phyloP scores from a whole-genome alignment of 2,329 filamentous ascomycete genomes.

The Penicillium freii region DNA sequence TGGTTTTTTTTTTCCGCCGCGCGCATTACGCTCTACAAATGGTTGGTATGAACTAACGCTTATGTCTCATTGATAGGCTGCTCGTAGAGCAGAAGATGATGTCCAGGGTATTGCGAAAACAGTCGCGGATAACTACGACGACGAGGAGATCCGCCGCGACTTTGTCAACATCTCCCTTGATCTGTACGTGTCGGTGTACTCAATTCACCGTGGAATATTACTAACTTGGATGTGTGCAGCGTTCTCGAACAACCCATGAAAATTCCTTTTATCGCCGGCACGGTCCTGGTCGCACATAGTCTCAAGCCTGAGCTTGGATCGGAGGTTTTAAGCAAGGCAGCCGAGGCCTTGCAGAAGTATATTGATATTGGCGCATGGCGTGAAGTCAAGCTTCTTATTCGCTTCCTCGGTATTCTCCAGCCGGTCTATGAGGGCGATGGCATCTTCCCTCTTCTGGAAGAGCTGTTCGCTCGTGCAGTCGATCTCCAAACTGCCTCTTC shows the following conservation, averaged over 20 bases:
- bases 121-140: constrained; percentile 80
- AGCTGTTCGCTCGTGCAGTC: constrained; percentile 87
- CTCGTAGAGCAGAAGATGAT: constrained; percentile 76
- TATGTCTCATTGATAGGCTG: constrained; percentile 45
- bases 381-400: constrained; percentile 83
- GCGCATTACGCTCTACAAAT: background rate
- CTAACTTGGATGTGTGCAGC: constrained; percentile 35
- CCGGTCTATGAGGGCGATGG: constrained; percentile 78
- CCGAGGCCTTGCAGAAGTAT: constrained; percentile 62
- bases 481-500: constrained; percentile 90
- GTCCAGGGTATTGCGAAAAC: constrained; percentile 71
- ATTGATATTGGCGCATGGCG: constrained; percentile 78
- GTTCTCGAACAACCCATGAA: constrained; percentile 91
- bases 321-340: constrained; percentile 65
- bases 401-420: constrained; percentile 86
- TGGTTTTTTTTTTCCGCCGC: constrained; percentile 2
- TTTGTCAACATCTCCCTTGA: constrained; percentile 74
- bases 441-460: constrained; percentile 78
- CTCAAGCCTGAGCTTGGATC: constrained; percentile 71
- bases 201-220: constrained; percentile 1
- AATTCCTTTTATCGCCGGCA: constrained; percentile 88
- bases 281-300: constrained; percentile 75
- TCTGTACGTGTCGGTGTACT: constrained; percentile 52
- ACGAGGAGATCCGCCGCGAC: constrained; percentile 69
- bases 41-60: constrained; percentile 10